Evolutionary conservation across 805 yeast genomes (phyloP), one percentile per base, ranked within the genome.

Genomic region (Jamesozyma piceae): DNA sequence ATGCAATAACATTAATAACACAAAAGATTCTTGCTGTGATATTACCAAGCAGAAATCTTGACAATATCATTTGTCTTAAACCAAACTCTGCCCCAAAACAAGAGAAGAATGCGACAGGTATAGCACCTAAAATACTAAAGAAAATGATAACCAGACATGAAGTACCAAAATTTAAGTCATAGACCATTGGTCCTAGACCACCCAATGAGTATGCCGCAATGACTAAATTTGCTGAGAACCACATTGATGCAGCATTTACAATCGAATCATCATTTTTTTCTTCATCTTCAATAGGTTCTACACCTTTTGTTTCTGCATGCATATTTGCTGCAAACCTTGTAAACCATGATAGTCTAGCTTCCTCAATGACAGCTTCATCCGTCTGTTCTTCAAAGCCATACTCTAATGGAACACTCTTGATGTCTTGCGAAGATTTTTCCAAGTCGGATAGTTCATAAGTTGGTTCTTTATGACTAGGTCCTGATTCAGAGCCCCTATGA

Each of bases 161-260:
- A 15, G 50, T 41, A 44, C 52, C 52, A 35, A 50, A 51, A 38
- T 77, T 74, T 48, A 88, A 65, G 6, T 72, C 79, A 55, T 76
- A 86, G 24, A 75, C 71, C 47, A 80, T 67, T 38, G 78, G 68
- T 21, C 85, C 84, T 33, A 81, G 60, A 48, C 75, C 82, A 61
- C 96, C 95, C 37, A 86, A 66, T 13, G 95, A 71, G 53, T 77
- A 78, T 13, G 95, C 76, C 19, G 95, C 88, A 57, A 87, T 78
- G 43, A 85, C 95, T 73, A 85, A 69, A 65, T 88, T 87, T 22
- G 95, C 94, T 8, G 94, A 81, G 54, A 82, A 72, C 95, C 95
- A 88, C 90, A 88, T 83, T 37, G 89, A 71, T 36, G 87, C 84
- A 28, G 90, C 83, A 50, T 75, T 75, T 66, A 76, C 68, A 46